Percentiles rank a stretch among this genome's conserved stretches.
These are phyloP conservation scores for Wallacemonas sp. DNA, from an alignment of 208 protist genomes.

Conservation along the genomic window DNA sequence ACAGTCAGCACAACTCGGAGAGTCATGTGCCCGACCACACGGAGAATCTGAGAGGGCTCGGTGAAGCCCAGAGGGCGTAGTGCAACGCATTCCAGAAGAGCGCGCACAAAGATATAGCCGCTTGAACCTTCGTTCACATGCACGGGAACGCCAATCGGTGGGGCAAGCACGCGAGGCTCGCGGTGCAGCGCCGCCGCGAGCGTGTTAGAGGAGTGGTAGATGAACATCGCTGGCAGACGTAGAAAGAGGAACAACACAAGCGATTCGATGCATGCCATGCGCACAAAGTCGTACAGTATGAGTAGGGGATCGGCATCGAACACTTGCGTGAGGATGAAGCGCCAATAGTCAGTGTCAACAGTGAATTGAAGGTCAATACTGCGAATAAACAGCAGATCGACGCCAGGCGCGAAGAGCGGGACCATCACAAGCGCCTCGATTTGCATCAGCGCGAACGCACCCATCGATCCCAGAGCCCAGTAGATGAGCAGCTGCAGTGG, in stretches of 20 bases:
- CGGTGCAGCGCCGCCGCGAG: not conserved
- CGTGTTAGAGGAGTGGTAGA: not conserved
- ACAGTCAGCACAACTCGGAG: slow-evolving; percentile 16
- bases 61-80: slow-evolving; percentile 24
- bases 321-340: slow-evolving; percentile 55
- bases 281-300: slow-evolving; percentile 41
- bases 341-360: slow-evolving; percentile 40
- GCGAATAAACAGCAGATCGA: slow-evolving; percentile 77
- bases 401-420: slow-evolving; percentile 74
- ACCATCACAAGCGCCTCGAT: slow-evolving; percentile 50
- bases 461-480: slow-evolving; percentile 49
- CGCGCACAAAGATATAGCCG: not conserved
- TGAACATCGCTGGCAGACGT: slow-evolving; percentile 18
- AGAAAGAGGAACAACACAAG: slow-evolving; percentile 58
- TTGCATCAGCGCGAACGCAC: slow-evolving; percentile 46
- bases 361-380: slow-evolving; percentile 61
- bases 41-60: too few relatives aligned
- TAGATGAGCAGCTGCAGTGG: slow-evolving; percentile 48
- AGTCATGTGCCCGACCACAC: not conserved
- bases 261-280: slow-evolving; percentile 44
- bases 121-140: not conserved
- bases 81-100: not conserved
- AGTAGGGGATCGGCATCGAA: slow-evolving; percentile 58
- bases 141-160: not conserved
- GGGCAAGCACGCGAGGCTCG: not conserved